These are phyloP conservation scores for Leucosporidium creatinivorum DNA, from an alignment of 768 basidiomycete species.

Conservation along the genomic window DNA sequence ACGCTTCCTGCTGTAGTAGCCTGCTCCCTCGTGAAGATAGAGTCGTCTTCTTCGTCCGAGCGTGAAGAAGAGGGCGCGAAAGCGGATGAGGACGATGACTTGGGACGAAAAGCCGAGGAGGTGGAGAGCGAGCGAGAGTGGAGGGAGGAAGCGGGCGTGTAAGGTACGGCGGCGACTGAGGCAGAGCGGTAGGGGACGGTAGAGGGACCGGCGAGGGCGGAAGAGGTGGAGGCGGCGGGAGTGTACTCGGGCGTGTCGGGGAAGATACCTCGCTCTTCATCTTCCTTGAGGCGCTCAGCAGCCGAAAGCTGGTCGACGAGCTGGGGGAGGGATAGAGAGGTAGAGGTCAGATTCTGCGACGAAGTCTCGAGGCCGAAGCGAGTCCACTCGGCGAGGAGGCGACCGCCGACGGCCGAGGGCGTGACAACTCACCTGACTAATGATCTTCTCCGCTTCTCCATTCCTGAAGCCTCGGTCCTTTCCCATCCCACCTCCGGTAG, in stretches of 20 bases:
- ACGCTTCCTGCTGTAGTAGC: background rate
- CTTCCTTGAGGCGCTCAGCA: conserved; percentile 26
- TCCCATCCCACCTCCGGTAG: background rate
- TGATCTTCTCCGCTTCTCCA: conserved; percentile 32
- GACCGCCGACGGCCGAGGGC: background rate
- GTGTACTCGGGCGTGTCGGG: background rate
- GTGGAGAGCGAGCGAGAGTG: background rate
- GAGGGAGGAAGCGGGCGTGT: background rate
- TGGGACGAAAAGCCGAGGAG: background rate
- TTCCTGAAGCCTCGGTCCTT: conserved; percentile 15
- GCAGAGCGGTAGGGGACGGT: conserved; percentile 1
- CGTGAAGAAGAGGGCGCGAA: too few relatives aligned
- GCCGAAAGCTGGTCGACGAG: conserved; percentile 28
- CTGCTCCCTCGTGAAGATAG: background rate
- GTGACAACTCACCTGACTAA: conserved; percentile 13
- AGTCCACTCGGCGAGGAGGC: background rate
- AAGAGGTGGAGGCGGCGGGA: too few relatives aligned
- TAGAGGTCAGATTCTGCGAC: too few relatives aligned
- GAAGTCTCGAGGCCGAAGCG: too few relatives aligned
- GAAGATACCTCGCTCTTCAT: conserved; percentile 8
- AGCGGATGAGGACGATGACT: too few relatives aligned
- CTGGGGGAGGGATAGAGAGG: background rate
- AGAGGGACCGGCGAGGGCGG: background rate
- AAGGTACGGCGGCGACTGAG: background rate
- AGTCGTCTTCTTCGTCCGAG: background rate